Evolutionary conservation across 306 rosid species (phyloP).

Genomic region (Myrica gale): DNA sequence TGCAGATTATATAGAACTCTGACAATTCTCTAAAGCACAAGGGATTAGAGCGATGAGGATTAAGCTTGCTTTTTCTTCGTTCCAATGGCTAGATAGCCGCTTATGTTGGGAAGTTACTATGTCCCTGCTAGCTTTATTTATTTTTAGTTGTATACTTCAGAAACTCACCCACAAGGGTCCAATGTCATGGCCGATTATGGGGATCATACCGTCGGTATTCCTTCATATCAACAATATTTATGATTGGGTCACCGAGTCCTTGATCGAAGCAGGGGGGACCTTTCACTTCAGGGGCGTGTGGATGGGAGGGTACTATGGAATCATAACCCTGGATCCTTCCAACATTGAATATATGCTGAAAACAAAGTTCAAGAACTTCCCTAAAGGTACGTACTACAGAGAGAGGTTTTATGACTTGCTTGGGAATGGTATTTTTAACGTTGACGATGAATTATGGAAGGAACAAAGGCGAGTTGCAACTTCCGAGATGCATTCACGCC

Average conservation of each 20-base stretch:
- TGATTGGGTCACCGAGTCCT: constrained; percentile 37
- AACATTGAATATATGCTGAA: constrained; percentile 47
- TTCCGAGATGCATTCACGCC: constrained; percentile 36
- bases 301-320: constrained; percentile 35
- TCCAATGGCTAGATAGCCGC: constrained; percentile 6
- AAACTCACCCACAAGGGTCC: constrained; percentile 41
- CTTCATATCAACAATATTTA: constrained; percentile 23
- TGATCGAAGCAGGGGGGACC: constrained; percentile 45
- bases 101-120: constrained; percentile 25
- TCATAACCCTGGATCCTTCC: constrained; percentile 38
- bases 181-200: constrained; percentile 44
- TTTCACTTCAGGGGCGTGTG: constrained; percentile 41
- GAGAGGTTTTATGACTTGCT: constrained; percentile 45
- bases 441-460: constrained; percentile 41
- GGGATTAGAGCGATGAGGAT: neutral
- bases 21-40: neutral
- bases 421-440: constrained; percentile 47
- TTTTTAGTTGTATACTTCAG: constrained; percentile 27
- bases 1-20: neutral
- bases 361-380: constrained; percentile 45
- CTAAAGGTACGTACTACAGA: constrained; percentile 37
- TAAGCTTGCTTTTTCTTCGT: constrained; percentile 2
- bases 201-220: constrained; percentile 33
- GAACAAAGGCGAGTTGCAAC: constrained; percentile 38
- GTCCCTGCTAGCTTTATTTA: constrained; percentile 29